Base-by-base conservation (phyloP, 345 rosid species). In the Populus simonii region DNA sequence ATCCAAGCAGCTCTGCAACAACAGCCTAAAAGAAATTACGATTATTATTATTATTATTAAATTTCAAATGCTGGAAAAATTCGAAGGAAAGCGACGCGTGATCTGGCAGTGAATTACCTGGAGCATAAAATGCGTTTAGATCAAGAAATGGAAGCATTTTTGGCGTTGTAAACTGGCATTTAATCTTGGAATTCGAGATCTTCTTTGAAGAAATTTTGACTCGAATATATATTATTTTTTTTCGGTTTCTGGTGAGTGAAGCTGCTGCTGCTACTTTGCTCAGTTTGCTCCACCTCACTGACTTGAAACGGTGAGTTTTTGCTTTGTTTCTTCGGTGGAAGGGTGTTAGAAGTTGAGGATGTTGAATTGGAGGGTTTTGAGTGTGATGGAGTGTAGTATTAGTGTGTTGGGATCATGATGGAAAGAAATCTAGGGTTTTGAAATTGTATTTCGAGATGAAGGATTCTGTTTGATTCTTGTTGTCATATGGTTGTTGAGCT, bases 41-140 rank as follows among this genome's bases (percentile, higher is more conserved):
- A n/a, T 82, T 76, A 76, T 38, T 11, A 11, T 11, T 11, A 41
- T 39, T 39, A 1, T 8, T 39, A 39, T 2, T 39, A 43, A 43
- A 43, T 43, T 43, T 43, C 47, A 12, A 59, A 23, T 23, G 65
- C 65, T 59, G 65, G 29, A 10, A 59, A 51, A 57, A 23, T 3
- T n/a, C 5, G 27, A 59, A 80, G 49, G 22, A 71, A 5, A 3
- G 33, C 71, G 63, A 57, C 45, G 70, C 68, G 77, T 12, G 69
- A 66, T 66, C 69, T 66, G 69, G 69, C 38, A 3, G 69, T 18
- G 36, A 66, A 33, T 33, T 2, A 66, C 10, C 10, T 66, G 71
- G 36, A 22, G 79, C 78, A 85, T 39, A 80, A n/a, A 82, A 71
- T 86, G 87, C 73, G 53, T 49, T 74, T 86, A 81, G 91, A 90